Conservation (phyloP, 371 early-diverging fungal species). For the Syncephalastrum sp. region DNA sequence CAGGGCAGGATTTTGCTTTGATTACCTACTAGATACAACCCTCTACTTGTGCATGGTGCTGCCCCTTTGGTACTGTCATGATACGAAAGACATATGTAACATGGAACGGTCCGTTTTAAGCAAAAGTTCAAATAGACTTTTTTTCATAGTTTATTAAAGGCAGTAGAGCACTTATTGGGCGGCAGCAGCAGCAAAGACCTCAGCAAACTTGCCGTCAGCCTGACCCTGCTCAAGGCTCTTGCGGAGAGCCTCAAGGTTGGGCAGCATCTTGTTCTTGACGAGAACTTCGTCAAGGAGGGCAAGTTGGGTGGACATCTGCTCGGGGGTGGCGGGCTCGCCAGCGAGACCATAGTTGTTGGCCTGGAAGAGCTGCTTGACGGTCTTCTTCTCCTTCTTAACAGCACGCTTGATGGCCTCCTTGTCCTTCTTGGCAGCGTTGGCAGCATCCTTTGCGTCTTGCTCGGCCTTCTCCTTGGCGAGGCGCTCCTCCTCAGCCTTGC, state of each 20-base stretch:
- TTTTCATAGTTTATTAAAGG: no score
- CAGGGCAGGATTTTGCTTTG: no score
- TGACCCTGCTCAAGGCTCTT: constrained; percentile 55
- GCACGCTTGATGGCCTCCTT: constrained; percentile 77
- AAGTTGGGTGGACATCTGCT: constrained; percentile 61
- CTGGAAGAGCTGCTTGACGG: constrained; percentile 77
- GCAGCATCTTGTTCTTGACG: constrained; percentile 63
- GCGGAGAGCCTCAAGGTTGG: constrained; percentile 58
- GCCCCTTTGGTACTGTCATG: no score
- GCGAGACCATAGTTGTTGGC: constrained; percentile 79
- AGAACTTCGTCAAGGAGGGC: constrained; percentile 70
- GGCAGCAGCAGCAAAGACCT: constrained; percentile 51
- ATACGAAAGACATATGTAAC: no score
- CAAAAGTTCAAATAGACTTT: no score
- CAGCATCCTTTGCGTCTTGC: constrained; percentile 61
- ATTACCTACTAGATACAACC: no score
- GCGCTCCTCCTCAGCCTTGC: constrained; percentile 51
- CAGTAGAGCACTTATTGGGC: not conserved
- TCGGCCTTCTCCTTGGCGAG: constrained; percentile 56
- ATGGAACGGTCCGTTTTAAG: no score
- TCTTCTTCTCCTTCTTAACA: constrained; percentile 91
- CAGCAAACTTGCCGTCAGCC: constrained; percentile 51
- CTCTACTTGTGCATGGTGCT: no score
- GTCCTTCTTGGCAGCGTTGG: constrained; percentile 68
- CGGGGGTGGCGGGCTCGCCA: constrained; percentile 51